Base-by-base conservation (phyloP, 345 rosid species). In the Brassica rapa region DNA sequence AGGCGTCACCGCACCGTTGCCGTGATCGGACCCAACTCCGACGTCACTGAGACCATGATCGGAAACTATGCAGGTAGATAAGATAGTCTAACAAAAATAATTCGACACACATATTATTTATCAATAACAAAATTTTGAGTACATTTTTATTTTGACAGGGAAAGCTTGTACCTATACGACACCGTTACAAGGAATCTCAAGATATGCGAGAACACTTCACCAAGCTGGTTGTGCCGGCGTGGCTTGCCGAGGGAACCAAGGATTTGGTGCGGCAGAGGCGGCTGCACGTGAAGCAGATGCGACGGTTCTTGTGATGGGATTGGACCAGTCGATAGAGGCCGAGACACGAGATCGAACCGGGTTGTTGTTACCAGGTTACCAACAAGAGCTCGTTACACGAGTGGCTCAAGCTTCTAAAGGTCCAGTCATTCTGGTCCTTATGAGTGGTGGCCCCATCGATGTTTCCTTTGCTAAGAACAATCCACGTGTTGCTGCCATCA, bases 1-100 rank as follows among this genome's bases (percentile, higher is more conserved):
- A 43, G 66, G 3, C 88, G 80, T 12, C 88, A 93, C 70, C 92
- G 74, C 0, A 85, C 86, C 1, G 80, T 95, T 4, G 97, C 98
- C 1, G 99, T 91, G 62, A 87, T 95, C 6, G 99, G 99, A 16
- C 99, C 99, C 10, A 92, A 95, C 81, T 90, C 99, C 6, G 96
- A 93, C 37, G 99, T 83, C 16, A 91, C 97, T 0, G 85, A 70
- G 46, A 89, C 99, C n/a, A 95, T 95, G 99, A 93, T 95, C 0
- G 99, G 99, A 33, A 95, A 95, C 70, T 94, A 94, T 75, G 98
- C 97, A 56, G 98, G 98, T 89, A 8, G 8, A 74, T 64, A 21
- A n/a, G 37, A 49, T 4, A 69, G 15, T 59, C 3, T 1, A 69
- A 6, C 1, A 24, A 21, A 21, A 59, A 9, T 53, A 53, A 53